These are phyloP conservation scores for Auricularia sp. DNA, from an alignment of 768 basidiomycete genomes.

Conservation along the genomic window DNA sequence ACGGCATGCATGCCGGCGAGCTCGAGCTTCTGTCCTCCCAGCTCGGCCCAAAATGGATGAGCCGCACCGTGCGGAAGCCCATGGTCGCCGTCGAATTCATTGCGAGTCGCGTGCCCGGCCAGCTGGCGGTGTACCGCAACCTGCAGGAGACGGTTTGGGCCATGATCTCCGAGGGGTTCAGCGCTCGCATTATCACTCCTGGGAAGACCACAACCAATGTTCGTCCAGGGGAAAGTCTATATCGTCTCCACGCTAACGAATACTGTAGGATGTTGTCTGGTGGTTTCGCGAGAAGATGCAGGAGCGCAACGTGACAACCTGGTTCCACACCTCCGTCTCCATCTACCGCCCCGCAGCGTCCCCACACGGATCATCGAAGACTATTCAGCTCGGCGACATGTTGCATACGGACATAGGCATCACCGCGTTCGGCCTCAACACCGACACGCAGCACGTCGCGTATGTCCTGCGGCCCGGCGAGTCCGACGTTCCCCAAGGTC, in stretches of 20 bases:
- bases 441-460: constrained; percentile 47
- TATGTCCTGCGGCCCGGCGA: constrained; percentile 42
- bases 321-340: constrained; percentile 45
- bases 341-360: constrained; percentile 31
- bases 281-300: constrained; percentile 47
- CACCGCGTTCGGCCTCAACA: constrained; percentile 44
- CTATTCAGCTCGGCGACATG: constrained; percentile 39
- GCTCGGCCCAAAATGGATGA: constrained; percentile 35
- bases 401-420: constrained; percentile 49
- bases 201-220: constrained; percentile 38
- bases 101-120: constrained; percentile 31
- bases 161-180: constrained; percentile 44
- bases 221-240: constrained; percentile 3
- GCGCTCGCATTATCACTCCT: constrained; percentile 30
- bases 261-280: constrained; percentile 39
- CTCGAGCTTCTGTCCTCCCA: constrained; percentile 27
- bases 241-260: not conserved
- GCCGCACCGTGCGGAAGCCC: constrained; percentile 30
- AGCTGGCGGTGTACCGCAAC: constrained; percentile 34
- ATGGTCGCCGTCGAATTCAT: constrained; percentile 42
- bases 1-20: constrained; percentile 43
- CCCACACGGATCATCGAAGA: constrained; percentile 31
- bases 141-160: constrained; percentile 46
- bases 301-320: constrained; percentile 35
- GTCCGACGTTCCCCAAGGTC: constrained; percentile 31